Evolutionary conservation across 2,329 filamentous ascomycete genomes (phyloP), one percentile per base, ranked within the genome.

Genomic region (Sclerotinia minor): DNA sequence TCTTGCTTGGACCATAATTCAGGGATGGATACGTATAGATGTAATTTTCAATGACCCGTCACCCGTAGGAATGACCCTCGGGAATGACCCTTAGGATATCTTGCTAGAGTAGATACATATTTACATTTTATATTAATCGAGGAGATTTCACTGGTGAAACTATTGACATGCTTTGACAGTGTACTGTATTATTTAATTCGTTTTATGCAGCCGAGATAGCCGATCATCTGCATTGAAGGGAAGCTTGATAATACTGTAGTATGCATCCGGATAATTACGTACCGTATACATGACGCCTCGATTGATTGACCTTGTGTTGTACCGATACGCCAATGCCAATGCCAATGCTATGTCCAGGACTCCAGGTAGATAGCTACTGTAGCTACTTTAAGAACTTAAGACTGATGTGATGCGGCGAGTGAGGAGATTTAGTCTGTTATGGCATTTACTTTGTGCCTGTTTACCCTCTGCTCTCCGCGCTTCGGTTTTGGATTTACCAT

Each of bases 151-250:
- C 32, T 13, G 52, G 52, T 35, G 52, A 54, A 21, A n/a, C 17
- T 54, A 54, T 35, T 21, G 52, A 35, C 32, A 11, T 35, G 19
- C 8, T 54, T 54, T 54, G 29, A 35, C 21, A 54, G 52, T 21
- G 15, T 15, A 50, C 17, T n/a, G n/a, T n/a, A n/a, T n/a, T n/a
- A n/a, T 29, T 15, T 5, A 15, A 54, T 35, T 35, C 52, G 32
- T 35, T 35, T 54, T 44, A 45, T 59, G 55, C 55, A 38, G 55
- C 55, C 26, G 55, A 29, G 55, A n/a, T 38, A 35, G 35, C 55
- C 8, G n/a, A 41, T 19, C n/a, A 44, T 45, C 45, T 59, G 21
- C 17, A 59, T 29, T 29, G 24, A 19, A 58, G 55, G 17, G n/a
- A 5, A 26, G 9, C 13, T 17, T 17, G 1, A 21, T 21, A n/a